Evolutionary conservation across 768 basidiomycete species (phyloP).

Genomic region (Mycena metata): DNA sequence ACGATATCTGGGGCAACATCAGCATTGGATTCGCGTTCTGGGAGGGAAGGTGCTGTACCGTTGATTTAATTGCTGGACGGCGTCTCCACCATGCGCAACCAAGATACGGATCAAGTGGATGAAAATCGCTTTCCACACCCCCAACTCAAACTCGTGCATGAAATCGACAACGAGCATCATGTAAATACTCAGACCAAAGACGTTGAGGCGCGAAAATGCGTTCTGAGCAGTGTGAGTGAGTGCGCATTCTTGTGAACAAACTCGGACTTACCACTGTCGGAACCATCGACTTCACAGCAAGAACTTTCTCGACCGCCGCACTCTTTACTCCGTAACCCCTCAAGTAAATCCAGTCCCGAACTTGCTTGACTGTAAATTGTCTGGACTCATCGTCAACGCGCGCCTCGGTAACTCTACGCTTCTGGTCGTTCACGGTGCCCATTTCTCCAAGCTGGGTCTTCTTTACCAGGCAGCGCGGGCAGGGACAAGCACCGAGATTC

Average conservation of each 20-base stretch:
- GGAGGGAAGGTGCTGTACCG: not conserved
- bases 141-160: constrained; percentile 48
- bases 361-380: not conserved
- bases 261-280: no score
- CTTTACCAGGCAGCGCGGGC: constrained; percentile 42
- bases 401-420: constrained; percentile 24
- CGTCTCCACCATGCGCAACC: not conserved
- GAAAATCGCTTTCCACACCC: constrained; percentile 45
- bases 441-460: constrained; percentile 36
- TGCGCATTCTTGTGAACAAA: no score
- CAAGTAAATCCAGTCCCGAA: constrained; percentile 41
- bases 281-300: no score
- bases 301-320: no score
- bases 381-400: constrained; percentile 27
- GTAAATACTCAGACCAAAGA: constrained; percentile 17
- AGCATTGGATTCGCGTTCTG: not conserved
- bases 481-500: constrained; percentile 42
- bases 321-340: no score
- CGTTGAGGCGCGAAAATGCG: not conserved
- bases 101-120: constrained; percentile 36
- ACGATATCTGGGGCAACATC: constrained; percentile 17
- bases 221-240: not conserved
- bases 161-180: constrained; percentile 37
- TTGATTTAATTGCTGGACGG: not conserved
- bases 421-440: constrained; percentile 39